Evolutionary conservation across 78 protist genomes (phyloP).

Genomic region (Dictyostelium brefeldianum): DNA sequence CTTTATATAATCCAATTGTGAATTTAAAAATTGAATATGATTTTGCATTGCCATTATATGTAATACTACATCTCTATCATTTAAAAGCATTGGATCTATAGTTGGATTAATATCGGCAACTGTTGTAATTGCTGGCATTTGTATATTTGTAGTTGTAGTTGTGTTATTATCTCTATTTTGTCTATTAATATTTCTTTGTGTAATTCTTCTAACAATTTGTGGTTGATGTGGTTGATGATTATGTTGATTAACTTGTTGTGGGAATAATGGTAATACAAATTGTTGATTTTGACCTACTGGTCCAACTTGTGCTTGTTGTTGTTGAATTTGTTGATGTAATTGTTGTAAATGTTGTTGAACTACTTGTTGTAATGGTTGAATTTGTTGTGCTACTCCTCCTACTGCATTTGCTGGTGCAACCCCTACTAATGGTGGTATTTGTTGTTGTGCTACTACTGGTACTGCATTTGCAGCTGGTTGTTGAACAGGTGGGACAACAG

Average conservation of each 20-base stretch:
- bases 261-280: background rate
- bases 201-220: background rate
- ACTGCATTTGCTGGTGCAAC: background rate
- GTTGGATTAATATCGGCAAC: background rate
- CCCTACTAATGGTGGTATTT: background rate
- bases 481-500: background rate
- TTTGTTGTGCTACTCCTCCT: background rate
- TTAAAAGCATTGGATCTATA: background rate
- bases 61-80: background rate
- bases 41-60: conserved; percentile 54
- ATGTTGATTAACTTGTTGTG: background rate
- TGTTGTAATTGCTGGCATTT: background rate
- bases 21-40: conserved; percentile 39
- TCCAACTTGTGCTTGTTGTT: background rate
- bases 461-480: background rate
- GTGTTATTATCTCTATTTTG: background rate
- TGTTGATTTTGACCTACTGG: background rate
- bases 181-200: background rate
- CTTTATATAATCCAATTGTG: conserved; percentile 35
- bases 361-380: conserved; percentile 20
- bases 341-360: background rate
- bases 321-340: conserved; percentile 23
- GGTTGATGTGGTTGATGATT: background rate
- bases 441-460: background rate
- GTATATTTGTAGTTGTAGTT: background rate